Conservation (phyloP, 495 filamentous ascomycete species). For the Chaetomium cochliodes region DNA sequence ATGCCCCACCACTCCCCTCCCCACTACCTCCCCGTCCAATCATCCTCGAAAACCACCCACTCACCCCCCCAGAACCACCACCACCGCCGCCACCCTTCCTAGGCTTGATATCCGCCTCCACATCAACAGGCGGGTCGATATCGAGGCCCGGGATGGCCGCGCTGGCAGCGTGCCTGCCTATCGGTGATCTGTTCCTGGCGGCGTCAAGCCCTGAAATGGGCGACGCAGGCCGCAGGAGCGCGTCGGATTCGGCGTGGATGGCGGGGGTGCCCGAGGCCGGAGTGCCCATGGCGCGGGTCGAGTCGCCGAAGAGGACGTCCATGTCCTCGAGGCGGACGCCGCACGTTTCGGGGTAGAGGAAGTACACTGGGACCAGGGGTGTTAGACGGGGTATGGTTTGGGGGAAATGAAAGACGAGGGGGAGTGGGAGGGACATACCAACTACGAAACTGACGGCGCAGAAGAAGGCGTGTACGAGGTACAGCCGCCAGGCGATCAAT, state of each 20-base stretch:
- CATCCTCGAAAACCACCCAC: slow-evolving; percentile 51
- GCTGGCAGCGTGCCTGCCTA: slow-evolving; percentile 21
- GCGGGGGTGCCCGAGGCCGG: slow-evolving; percentile 54
- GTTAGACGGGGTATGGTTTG: slow-evolving; percentile 24
- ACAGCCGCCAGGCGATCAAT: slow-evolving; percentile 86
- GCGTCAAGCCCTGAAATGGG: slow-evolving; percentile 74
- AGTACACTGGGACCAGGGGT: slow-evolving; percentile 70
- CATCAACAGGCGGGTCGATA: slow-evolving; percentile 41
- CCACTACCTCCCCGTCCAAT: slow-evolving; percentile 37
- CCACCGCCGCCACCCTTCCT: slow-evolving; percentile 27
- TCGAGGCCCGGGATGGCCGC: slow-evolving; percentile 40
- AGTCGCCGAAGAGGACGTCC: slow-evolving; percentile 87
- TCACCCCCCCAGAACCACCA: slow-evolving; percentile 35
- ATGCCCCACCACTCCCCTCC: slow-evolving; percentile 38
- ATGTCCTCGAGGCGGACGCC: slow-evolving; percentile 96
- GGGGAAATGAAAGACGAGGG: not conserved
- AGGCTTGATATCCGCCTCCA: slow-evolving; percentile 30
- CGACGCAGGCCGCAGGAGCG: slow-evolving; percentile 67
- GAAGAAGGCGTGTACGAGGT: slow-evolving; percentile 94
- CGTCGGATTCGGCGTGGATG: slow-evolving; percentile 64
- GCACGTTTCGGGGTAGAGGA: slow-evolving; percentile 94
- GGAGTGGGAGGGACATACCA: slow-evolving; percentile 60
- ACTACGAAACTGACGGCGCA: slow-evolving; percentile 94
- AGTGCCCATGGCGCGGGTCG: slow-evolving; percentile 66
- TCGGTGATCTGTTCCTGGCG: slow-evolving; percentile 30